Conservation (phyloP, 2,329 filamentous ascomycete genomes). For the Fusarium mexicanum region DNA sequence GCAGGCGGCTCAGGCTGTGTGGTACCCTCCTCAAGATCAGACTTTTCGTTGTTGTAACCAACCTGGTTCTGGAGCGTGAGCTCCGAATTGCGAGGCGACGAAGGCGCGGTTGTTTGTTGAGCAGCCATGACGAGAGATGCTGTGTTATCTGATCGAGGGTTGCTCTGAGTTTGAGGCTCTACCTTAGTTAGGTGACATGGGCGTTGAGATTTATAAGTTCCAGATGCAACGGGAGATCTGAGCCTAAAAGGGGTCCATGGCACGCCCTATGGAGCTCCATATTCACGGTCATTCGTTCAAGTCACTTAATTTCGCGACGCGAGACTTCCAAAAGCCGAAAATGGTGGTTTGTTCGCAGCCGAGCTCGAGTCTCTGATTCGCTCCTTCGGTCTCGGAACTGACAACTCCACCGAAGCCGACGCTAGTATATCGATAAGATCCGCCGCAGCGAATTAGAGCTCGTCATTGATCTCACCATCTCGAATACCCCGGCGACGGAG, state of each 20-base stretch:
- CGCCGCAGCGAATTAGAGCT: neutral
- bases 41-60: slow-evolving; percentile 16
- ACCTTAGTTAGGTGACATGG: neutral
- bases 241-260: neutral
- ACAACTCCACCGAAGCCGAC: neutral
- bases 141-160: neutral
- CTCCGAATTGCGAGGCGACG: slow-evolving; percentile 20
- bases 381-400: neutral
- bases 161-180: slow-evolving; percentile 15
- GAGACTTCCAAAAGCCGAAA: neutral
- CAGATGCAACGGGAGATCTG: neutral
- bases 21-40: slow-evolving; percentile 18
- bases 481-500: slow-evolving; percentile 5
- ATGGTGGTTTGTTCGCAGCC: neutral
- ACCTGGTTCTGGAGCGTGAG: slow-evolving; percentile 10
- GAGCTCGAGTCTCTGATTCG: neutral
- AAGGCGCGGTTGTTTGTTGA: neutral
- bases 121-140: slow-evolving; percentile 1
- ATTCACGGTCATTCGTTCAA: neutral
- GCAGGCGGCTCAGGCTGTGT: neutral
- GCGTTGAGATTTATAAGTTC: slow-evolving; percentile 6
- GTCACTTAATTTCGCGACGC: slow-evolving; percentile 19
- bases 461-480: neutral
- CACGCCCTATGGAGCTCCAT: slow-evolving; percentile 4
- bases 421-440: neutral